Evolutionary conservation across 805 yeast genomes (phyloP), one percentile per base, ranked within the genome.

Genomic region (Kluyveromyces starmeri): DNA sequence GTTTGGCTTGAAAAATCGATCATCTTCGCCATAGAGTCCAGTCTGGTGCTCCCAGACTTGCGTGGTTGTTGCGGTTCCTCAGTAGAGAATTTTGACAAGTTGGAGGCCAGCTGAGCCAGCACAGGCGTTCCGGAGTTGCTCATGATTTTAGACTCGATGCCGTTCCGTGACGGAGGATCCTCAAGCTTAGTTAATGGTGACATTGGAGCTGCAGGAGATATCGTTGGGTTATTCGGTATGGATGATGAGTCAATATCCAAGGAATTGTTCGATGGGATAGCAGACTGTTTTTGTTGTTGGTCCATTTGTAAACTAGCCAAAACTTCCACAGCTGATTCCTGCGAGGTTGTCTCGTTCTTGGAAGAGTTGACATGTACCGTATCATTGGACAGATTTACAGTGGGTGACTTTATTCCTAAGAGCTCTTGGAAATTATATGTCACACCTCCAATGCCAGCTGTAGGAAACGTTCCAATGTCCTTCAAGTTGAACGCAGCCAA

Each of bases 381-480:
- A 3, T 20, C 33, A 20, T n/a, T 22, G 2, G 33, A 9, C 6
- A 24, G 20, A 11, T 39, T 20, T 21, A 21, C 22, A 21, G 33
- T 25, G 14, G 32, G 37, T 16, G 40, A 40, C 13, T 49, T 44
- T 20, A 40, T 34, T 13, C 48, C 47, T 20, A 51, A 28, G 8
- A 54, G 27, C 20, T 53, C 59, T 36, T 52, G 55, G 16, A 52
- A 42, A 30, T 53, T 58, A 31, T 53, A 54, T 3, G 51, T 48
- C 5, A 54, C 47, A 37, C 59, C 59, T 32, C 57, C 57, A 15
- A 53, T 46, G 11, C 57, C 57, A 6, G 55, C 57, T 1, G 50
- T 47, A 21, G 51, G 49, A 21, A 51, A 48, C 35, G 38, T 45
- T 4, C 52, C 53, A 46, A 48, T 46, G 28, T 46, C 46, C 26